Evolutionary conservation across 371 early-diverging fungal genomes (phyloP), one percentile per base, ranked within the genome.

Genomic region (Mucor mucedo): DNA sequence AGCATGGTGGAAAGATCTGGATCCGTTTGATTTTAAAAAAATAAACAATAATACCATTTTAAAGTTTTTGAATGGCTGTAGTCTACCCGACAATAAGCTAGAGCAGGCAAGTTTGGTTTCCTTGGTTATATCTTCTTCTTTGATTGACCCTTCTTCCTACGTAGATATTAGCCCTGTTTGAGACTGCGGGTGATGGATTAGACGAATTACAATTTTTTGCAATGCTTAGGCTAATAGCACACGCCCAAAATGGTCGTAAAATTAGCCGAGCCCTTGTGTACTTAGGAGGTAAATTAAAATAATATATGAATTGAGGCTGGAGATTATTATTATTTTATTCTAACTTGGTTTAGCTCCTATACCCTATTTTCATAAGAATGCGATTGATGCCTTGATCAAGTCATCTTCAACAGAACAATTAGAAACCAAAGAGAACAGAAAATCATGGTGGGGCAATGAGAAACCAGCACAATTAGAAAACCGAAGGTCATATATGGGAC

Each of bases 241-340:
- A 81, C 72, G 82, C 79, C 27, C 82, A 81, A 63, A 77, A 77
- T 69, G 82, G 82, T 32, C 75, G 82, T 14, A 69, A 68, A 44
- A 66, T 81, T 29, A 76, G 74, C 52, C 73, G 66, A 38, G 79
- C 78, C 49, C 60, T 81, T 49, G 73, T 81, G 9, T 75, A 69
- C 59, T 55, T 81, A 56, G 79, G 77, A 72, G 77, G 80, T 80
- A 71, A 28, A 44, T 38, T 16, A 35, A 28, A 16, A 39, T 6
- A 14, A 16, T 35, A 54, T 45, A 57, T 6, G 8, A 28, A 49
- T 30, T 55, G 40, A 33, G 54, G 54, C 41, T 29, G 52, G 35
- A 0, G 40, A 47, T 47, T 47, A 4, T 29, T 14, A 13, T 47
- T 41, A 49, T 54, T 52, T n/a, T 32, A 27, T 33, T 14, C 50